Evolutionary conservation across 2,329 filamentous ascomycete species (phyloP).

Genomic region (Chaetomiaceae sp.): DNA sequence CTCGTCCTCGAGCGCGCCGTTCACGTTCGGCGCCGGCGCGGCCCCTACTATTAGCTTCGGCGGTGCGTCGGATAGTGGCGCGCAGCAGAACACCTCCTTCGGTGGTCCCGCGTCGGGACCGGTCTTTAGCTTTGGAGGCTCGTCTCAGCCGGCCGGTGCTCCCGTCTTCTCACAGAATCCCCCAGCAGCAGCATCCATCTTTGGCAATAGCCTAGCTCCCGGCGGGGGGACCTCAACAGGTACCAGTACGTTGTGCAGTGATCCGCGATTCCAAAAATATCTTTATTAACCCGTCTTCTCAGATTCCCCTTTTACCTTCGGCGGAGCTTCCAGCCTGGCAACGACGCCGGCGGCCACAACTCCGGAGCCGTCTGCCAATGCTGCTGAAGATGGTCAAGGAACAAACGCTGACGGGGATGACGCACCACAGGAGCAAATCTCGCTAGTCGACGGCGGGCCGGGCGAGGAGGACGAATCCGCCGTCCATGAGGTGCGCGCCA

Average conservation of each 20-base stretch:
- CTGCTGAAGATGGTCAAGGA: constrained; percentile 41
- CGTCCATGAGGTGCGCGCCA: constrained; percentile 65
- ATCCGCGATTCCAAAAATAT: constrained; percentile 5
- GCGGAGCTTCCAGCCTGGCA: constrained; percentile 56
- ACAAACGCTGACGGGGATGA: constrained; percentile 48
- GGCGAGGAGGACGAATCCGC: constrained; percentile 69
- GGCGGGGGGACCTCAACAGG: constrained; percentile 36
- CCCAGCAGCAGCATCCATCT: constrained; percentile 29
- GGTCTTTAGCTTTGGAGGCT: constrained; percentile 37
- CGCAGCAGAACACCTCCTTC: constrained; percentile 17
- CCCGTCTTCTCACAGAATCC: constrained; percentile 27
- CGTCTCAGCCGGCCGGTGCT: constrained; percentile 25
- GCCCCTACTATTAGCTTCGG: constrained; percentile 39
- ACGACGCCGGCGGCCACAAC: constrained; percentile 56
- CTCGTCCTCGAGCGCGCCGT: constrained; percentile 23
- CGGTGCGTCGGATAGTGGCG: constrained; percentile 25
- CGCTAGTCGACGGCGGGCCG: constrained; percentile 60
- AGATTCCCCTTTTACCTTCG: constrained; percentile 54
- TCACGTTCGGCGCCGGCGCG: constrained; percentile 23
- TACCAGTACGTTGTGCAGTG: constrained; percentile 37
- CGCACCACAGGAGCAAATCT: constrained; percentile 63
- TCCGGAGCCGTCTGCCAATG: constrained; percentile 49
- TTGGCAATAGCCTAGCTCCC: constrained; percentile 31
- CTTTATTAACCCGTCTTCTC: constrained; percentile 22
- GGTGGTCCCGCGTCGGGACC: constrained; percentile 12